phyloP scores from a whole-genome alignment of 169 alveolate genomes.

The Hepatocystis sp. region DNA sequence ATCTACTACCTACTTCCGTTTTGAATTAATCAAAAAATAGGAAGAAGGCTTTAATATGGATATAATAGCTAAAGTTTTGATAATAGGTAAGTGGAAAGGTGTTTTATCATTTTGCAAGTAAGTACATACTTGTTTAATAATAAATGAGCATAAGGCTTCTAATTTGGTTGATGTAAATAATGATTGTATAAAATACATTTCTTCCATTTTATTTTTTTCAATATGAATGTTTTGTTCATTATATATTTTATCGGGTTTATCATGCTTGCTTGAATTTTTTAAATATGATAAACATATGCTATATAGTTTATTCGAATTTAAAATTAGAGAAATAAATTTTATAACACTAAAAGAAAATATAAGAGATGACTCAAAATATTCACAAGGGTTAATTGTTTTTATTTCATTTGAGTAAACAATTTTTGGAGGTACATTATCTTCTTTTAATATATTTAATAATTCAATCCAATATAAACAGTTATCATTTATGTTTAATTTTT shows the following conservation, averaged over 20 bases:
- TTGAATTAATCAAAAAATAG: not conserved
- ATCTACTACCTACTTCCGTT: too few species aligned
- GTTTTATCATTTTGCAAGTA: slow-evolving; percentile 41
- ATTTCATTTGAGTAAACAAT: slow-evolving; percentile 10
- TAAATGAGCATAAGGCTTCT: slow-evolving; percentile 70
- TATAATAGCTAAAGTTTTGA: slow-evolving; percentile 42
- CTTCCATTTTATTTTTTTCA: slow-evolving; percentile 11
- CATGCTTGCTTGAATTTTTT: not conserved
- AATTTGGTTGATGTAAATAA: slow-evolving; percentile 40
- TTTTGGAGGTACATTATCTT: slow-evolving; percentile 37
- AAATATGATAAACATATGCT: slow-evolving; percentile 4
- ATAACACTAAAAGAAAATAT: slow-evolving; percentile 44
- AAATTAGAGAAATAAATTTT: slow-evolving; percentile 51
- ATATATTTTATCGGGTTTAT: slow-evolving; percentile 3
- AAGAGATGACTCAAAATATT: slow-evolving; percentile 62
- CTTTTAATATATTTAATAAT: slow-evolving; percentile 34
- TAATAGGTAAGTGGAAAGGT: slow-evolving; percentile 30
- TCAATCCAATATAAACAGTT: slow-evolving; percentile 64
- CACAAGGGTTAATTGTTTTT: slow-evolving; percentile 5
- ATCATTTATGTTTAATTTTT: slow-evolving; percentile 22
- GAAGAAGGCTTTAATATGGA: slow-evolving; percentile 56
- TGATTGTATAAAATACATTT: slow-evolving; percentile 28
- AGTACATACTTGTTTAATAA: slow-evolving; percentile 55
- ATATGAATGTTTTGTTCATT: not conserved
- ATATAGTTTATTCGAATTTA: slow-evolving; percentile 49